Percentiles rank a stretch among this genome's conserved stretches.
Conservation (phyloP, 2,329 filamentous ascomycete species). For the Cordyceps cateniannulata region DNA sequence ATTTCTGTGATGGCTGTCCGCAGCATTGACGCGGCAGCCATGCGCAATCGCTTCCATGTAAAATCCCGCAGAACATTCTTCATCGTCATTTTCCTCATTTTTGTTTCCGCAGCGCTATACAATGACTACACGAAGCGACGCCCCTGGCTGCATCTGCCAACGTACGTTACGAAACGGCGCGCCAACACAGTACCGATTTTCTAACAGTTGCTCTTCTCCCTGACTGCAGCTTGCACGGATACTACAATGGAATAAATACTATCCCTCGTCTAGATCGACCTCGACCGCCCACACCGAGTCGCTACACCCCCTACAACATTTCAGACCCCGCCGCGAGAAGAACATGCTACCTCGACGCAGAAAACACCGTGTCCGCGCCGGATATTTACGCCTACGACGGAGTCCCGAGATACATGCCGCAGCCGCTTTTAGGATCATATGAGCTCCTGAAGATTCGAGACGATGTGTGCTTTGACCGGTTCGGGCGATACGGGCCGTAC, state of each 20-base stretch:
- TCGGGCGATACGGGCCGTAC: conserved; percentile 77
- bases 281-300: conserved; percentile 17
- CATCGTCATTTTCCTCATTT: neutral
- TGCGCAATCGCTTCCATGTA: neutral
- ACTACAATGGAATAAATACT: conserved; percentile 69
- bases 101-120: neutral
- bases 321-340: conserved; percentile 49
- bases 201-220: neutral
- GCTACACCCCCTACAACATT: conserved; percentile 64
- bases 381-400: conserved; percentile 63
- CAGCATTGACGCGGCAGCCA: neutral
- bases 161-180: conserved; percentile 23
- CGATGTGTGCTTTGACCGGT: conserved; percentile 83
- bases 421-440: conserved; percentile 71
- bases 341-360: conserved; percentile 58
- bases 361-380: conserved; percentile 50
- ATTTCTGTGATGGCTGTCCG: neutral
- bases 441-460: conserved; percentile 64
- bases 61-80: neutral
- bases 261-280: conserved; percentile 41
- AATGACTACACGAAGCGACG: conserved; percentile 24
- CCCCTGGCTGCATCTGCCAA: conserved; percentile 34
- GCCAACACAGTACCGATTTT: neutral
- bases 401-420: conserved; percentile 68
- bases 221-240: conserved; percentile 62